These are phyloP conservation scores for Globisporangium nunn DNA, from an alignment of 352 stramenopile genomes.

Conservation along the genomic window DNA sequence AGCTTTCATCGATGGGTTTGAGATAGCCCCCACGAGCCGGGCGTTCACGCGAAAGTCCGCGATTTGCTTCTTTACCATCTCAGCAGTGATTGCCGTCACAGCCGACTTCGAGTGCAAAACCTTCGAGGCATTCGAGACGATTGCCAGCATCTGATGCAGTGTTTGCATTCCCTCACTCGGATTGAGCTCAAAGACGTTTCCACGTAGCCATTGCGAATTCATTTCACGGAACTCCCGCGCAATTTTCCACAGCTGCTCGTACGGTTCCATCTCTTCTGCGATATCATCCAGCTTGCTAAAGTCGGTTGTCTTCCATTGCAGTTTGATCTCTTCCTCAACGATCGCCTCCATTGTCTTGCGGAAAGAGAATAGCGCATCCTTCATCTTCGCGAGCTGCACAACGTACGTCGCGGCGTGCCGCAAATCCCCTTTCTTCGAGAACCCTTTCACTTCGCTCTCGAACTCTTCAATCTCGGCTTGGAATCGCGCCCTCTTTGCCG, in stretches of 20 bases:
- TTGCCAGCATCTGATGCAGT: conserved; percentile 50
- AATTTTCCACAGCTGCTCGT: conserved; percentile 70
- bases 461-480: conserved; percentile 73
- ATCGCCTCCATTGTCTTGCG: conserved; percentile 51
- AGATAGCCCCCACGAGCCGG: conserved; percentile 52
- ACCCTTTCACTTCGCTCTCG: conserved; percentile 53
- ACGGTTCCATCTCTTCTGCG: conserved; percentile 62
- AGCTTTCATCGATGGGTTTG: conserved; percentile 60
- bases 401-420: conserved; percentile 71
- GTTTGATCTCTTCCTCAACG: conserved; percentile 47
- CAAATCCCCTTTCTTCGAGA: conserved; percentile 73
- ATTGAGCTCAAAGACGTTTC: conserved; percentile 64
- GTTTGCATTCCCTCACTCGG: conserved; percentile 35
- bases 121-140: conserved; percentile 47
- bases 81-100: conserved; percentile 50
- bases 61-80: conserved; percentile 78
- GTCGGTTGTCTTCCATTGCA: conserved; percentile 64
- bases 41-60: conserved; percentile 64
- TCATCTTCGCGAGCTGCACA: conserved; percentile 65
- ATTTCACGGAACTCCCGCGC: conserved; percentile 70
- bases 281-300: conserved; percentile 74
- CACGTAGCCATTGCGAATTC: conserved; percentile 50
- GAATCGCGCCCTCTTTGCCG: conserved; percentile 62
- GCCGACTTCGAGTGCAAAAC: conserved; percentile 47
- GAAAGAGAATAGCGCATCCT: conserved; percentile 51